Percentiles rank a stretch among this genome's conserved stretches.
Conservation (phyloP, 148 eudicot genomes). For the Mesembryanthemum crystallinum region DNA sequence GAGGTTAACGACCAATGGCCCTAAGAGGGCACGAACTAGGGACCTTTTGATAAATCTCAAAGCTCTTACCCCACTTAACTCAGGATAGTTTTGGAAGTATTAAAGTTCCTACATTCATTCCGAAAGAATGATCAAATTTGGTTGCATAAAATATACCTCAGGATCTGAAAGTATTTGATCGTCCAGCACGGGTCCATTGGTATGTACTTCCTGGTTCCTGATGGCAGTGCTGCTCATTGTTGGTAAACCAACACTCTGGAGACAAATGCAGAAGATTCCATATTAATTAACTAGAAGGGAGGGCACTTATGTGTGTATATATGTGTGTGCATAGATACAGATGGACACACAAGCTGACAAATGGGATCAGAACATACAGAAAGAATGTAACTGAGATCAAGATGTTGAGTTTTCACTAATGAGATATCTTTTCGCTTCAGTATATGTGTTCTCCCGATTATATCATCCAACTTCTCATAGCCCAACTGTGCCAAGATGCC, state of each 20-base stretch:
- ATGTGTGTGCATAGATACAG: background rate
- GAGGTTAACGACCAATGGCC: no score
- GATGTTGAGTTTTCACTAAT: constrained; percentile 94
- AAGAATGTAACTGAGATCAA: constrained; percentile 76
- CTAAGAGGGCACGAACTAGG: no score
- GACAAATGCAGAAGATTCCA: constrained; percentile 13
- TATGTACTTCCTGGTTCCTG: constrained; percentile 88
- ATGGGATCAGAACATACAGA: constrained; percentile 54
- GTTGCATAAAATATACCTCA: constrained; percentile 46
- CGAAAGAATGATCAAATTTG: background rate
- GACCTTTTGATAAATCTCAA: no score
- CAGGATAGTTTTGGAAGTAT: background rate
- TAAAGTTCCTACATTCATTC: background rate
- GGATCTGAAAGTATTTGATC: constrained; percentile 78
- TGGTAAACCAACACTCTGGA: constrained; percentile 83
- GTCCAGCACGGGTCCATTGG: constrained; percentile 91
- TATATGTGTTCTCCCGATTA: constrained; percentile 86
- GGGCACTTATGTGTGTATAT: no score
- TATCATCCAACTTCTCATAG: constrained; percentile 83
- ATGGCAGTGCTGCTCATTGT: constrained; percentile 83
- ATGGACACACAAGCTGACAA: background rate
- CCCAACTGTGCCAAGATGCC: constrained; percentile 97
- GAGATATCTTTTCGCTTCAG: constrained; percentile 84
- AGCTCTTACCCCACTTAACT: no score
- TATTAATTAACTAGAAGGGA: constrained; percentile 2